Evolutionary conservation across 129 eudicot genomes (phyloP), one percentile per base, ranked within the genome.

Genomic region (Artemisia argyi): DNA sequence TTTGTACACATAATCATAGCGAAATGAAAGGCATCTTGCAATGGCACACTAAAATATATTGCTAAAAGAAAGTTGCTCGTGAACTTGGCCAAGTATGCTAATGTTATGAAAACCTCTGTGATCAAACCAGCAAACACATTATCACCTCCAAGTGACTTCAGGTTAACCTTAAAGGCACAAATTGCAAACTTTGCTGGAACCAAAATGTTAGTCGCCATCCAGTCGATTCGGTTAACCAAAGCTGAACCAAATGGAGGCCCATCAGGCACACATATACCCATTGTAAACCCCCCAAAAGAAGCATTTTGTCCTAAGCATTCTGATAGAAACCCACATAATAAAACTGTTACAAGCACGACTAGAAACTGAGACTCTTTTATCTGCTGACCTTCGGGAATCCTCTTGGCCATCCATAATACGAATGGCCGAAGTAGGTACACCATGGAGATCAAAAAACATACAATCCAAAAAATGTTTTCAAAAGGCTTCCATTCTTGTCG

Each of bases 221-320:
- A 22, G 57, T 89, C 92, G 1, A 89, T 62, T 46, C 81, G 82
- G 15, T 84, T 24, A 44, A 87, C 83, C 60, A 89, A 46, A 1
- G 82, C 79, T 20, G 83, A 68, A 5, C 93, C 93, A 28, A 89
- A 53, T 1, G 88, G 92, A 0, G 90, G 90, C 39, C 90, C 96
- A 66, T 84, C 88, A 0, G 96, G 96, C 47, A 89, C 39, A 3
- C 76, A 79, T 32, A 85, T 28, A 13, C 96, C 96, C 58, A 86
- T 68, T 10, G 81, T 52, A 30, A 89, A 79, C 16, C 85, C 70
- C 15, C 88, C 88, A 24, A 84, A 48, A 1, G 74, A 53, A 1
- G 83, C 78, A 53, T 67, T 73, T 61, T 67, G 81, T 0, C 96
- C 96, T 22, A 84, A 50, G 16, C n/a, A 44, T 44, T 89, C 87